phyloP scores from a whole-genome alignment of 1,139 yeast genomes.

The Candida buenavistaensis region DNA sequence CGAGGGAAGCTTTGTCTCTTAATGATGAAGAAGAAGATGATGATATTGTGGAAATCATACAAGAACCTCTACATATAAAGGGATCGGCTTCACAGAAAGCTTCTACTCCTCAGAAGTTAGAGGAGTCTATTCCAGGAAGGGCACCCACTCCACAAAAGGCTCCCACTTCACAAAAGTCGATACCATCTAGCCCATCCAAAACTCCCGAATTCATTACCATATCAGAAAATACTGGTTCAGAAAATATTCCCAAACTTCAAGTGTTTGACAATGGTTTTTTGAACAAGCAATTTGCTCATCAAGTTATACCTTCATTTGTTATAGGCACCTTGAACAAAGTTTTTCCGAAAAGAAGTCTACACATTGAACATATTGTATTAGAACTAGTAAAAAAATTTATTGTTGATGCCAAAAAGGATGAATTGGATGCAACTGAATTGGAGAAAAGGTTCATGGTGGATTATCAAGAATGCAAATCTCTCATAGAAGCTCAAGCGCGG shows the following conservation, averaged over 20 bases:
- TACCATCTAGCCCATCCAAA: not conserved
- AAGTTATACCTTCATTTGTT: conserved; percentile 2
- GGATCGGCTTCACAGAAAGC: too few species aligned
- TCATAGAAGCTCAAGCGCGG: conserved; percentile 1
- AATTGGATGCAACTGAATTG: not conserved
- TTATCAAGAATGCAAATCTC: not conserved
- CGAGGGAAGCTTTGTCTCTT: conserved; percentile 2
- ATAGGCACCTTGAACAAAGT: conserved; percentile 1
- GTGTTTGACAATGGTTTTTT: conserved; percentile 4
- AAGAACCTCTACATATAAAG: too few species aligned
- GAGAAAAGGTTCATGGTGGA: not conserved
- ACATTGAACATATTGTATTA: not conserved
- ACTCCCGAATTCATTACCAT: not conserved
- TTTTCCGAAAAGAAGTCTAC: conserved; percentile 2
- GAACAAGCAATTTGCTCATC: not conserved
- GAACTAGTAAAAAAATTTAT: conserved; percentile 1
- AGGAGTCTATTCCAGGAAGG: too few species aligned
- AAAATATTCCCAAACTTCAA: too few species aligned
- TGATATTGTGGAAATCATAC: conserved; percentile 23
- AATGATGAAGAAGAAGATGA: conserved; percentile 18
- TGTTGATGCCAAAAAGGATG: not conserved
- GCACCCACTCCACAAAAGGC: too few species aligned
- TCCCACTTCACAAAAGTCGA: too few species aligned
- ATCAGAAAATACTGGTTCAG: too few species aligned
- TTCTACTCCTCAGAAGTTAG: too few species aligned